These are phyloP conservation scores for Wickerhamiella domercqiae DNA, from an alignment of 805 yeast genomes.

Conservation along the genomic window DNA sequence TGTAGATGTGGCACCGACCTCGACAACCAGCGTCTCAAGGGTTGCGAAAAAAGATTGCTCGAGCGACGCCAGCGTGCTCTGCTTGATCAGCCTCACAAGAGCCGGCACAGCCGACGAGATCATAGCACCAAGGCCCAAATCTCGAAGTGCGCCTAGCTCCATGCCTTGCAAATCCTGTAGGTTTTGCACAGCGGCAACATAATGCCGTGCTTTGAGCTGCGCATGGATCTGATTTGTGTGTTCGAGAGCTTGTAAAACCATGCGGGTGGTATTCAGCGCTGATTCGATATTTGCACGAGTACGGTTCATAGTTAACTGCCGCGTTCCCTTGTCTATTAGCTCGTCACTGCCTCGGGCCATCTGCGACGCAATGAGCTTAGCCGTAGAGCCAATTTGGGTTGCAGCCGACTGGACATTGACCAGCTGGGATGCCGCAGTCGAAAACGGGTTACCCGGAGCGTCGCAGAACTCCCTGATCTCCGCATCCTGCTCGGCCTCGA, in stretches of 20 bases:
- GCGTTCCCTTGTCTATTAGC: constrained; percentile 32
- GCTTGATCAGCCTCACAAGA: constrained; percentile 54
- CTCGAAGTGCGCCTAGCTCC: constrained; percentile 48
- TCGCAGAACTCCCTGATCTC: constrained; percentile 51
- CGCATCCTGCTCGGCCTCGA: constrained; percentile 43
- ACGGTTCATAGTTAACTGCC: constrained; percentile 9
- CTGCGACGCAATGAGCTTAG: constrained; percentile 39
- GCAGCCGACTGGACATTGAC: constrained; percentile 46
- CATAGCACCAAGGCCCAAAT: constrained; percentile 59
- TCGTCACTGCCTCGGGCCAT: constrained; percentile 52
- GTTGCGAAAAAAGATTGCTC: constrained; percentile 37
- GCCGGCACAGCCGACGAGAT: constrained; percentile 66
- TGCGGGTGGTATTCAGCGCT: constrained; percentile 50
- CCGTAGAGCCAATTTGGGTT: constrained; percentile 37
- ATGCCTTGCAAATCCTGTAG: constrained; percentile 58
- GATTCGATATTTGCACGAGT: constrained; percentile 48
- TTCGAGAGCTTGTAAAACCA: constrained; percentile 70
- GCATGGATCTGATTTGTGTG: constrained; percentile 76
- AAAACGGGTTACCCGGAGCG: constrained; percentile 36
- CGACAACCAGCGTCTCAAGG: constrained; percentile 28
- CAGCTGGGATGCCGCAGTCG: constrained; percentile 42
- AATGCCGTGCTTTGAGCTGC: constrained; percentile 54
- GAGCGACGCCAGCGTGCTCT: constrained; percentile 47
- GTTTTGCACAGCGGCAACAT: constrained; percentile 74
- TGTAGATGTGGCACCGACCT: constrained; percentile 43